phyloP scores from a whole-genome alignment of 108 stramenopile species.

The Schizochytrium sp. region DNA sequence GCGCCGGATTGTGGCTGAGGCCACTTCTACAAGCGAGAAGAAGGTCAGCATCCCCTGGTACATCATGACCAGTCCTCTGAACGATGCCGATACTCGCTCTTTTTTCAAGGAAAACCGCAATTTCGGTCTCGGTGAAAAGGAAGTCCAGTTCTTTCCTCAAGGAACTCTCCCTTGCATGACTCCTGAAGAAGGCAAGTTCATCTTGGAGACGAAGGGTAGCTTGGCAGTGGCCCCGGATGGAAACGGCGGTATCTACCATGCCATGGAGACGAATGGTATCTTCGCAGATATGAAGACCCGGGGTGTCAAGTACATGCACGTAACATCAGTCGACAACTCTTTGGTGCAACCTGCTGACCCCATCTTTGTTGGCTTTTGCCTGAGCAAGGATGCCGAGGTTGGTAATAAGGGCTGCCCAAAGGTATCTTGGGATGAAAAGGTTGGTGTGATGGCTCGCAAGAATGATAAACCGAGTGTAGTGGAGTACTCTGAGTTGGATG shows the following conservation, averaged over 20 bases:
- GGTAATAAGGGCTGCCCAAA: slow-evolving; percentile 96
- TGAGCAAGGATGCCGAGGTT: slow-evolving; percentile 83
- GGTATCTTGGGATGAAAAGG: slow-evolving; percentile 86
- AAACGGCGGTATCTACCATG: slow-evolving; percentile 96
- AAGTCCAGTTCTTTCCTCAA: slow-evolving; percentile 91
- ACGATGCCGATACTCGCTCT: slow-evolving; percentile 84
- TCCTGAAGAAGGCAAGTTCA: slow-evolving; percentile 87
- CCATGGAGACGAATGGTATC: slow-evolving; percentile 84
- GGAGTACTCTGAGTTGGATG: slow-evolving; percentile 66
- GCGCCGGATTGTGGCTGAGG: slow-evolving; percentile 61
- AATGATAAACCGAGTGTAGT: slow-evolving; percentile 68
- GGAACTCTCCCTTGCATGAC: slow-evolving; percentile 89
- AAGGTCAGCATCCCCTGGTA: slow-evolving; percentile 81
- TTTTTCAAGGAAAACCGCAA: slow-evolving; percentile 83
- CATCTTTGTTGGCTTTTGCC: slow-evolving; percentile 91
- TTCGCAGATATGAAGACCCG: slow-evolving; percentile 84
- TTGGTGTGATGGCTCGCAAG: slow-evolving; percentile 86
- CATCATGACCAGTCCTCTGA: slow-evolving; percentile 97
- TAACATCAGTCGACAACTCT: slow-evolving; percentile 95
- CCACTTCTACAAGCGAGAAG: not conserved
- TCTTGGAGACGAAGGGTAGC: slow-evolving; percentile 80
- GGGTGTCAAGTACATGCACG: slow-evolving; percentile 88
- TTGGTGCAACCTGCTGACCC: slow-evolving; percentile 92
- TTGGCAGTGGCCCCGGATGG: slow-evolving; percentile 94
- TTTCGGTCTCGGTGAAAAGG: slow-evolving; percentile 83